Base-by-base conservation (phyloP, 192 early-diverging fungal species). In the Allomyces macrogynus region DNA sequence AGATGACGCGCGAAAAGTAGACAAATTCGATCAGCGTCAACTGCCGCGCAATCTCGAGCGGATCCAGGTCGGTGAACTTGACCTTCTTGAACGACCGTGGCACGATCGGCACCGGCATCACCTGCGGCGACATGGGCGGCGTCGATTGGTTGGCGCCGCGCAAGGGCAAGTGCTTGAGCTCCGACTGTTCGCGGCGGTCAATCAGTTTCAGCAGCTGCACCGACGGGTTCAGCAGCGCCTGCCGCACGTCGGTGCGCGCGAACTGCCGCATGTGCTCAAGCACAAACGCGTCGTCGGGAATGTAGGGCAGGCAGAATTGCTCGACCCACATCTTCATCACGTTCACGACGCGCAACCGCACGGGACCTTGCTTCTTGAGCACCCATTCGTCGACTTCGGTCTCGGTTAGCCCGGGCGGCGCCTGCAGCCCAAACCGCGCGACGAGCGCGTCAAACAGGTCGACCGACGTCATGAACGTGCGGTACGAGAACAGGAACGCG, bases 261-360 rank as follows among this genome's bases (percentile, higher is more conserved):
- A 96, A 94, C 24, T 84, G 74, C 43, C 81, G 78, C 61, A 96
- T 80, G 67, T 74, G 74, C 62, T 81, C 80, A 26, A 99, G 73
- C 42, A 80, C 83, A 43, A n/a, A 14, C 49, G 1, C 1, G 49
- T 93, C 92, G 61, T 83, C 81, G 8, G 77, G 76, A 65, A 88
- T 85, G 70, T 83, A 81, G 67, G 91, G 89, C 43, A 83, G 75
- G 68, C 86, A 89, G 70, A 95, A 89, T 65, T 79, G 82, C 75
- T 99, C 95, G 10, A 97, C 72, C 95, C 95, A 99, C 22, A 77
- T 86, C 75, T 94, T 97, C 69, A 97, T 79, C 43, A 95, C 79
- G 70, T 93, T 94, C 76, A 86, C 93, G 0, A 96, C 93, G n/a
- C 91, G 88, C 63, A 95, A 80, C n/a, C 94, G 87, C 62, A 99